phyloP scores from a whole-genome alignment of 2,329 filamentous ascomycete species.

The Colletotrichum graminicola region DNA sequence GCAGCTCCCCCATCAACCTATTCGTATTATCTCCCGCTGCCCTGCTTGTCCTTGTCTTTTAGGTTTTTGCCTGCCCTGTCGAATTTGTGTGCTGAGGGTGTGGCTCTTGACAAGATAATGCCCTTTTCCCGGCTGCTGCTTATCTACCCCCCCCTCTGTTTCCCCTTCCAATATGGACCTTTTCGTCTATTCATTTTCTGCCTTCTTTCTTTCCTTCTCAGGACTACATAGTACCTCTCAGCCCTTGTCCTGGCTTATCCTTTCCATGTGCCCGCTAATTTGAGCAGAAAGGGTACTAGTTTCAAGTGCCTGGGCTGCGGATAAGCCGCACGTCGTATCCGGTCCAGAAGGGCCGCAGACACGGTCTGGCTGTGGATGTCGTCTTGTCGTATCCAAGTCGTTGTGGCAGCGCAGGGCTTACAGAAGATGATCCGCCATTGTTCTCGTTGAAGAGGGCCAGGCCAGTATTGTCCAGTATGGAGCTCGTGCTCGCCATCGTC shows the following conservation, averaged over 20 bases:
- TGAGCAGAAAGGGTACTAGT: slow-evolving; percentile 3
- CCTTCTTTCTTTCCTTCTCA: background rate
- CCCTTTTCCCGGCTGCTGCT: slow-evolving; percentile 6
- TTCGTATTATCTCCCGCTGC: background rate
- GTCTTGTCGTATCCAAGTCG: slow-evolving; percentile 16
- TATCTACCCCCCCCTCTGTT: slow-evolving; percentile 1
- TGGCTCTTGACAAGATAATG: background rate
- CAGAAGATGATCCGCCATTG: background rate
- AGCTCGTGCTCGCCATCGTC: background rate
- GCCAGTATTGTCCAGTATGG: background rate
- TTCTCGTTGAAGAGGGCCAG: slow-evolving; percentile 33
- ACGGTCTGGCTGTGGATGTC: slow-evolving; percentile 39
- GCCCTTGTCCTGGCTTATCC: slow-evolving; percentile 2
- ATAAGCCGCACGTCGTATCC: slow-evolving; percentile 30
- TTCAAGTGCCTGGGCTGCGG: slow-evolving; percentile 9
- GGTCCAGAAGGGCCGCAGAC: slow-evolving; percentile 39
- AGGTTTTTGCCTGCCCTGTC: background rate
- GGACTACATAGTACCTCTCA: background rate
- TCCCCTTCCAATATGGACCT: background rate
- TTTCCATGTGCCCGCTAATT: slow-evolving; percentile 3
- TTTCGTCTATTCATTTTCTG: background rate
- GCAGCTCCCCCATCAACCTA: background rate
- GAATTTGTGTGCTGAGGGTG: background rate
- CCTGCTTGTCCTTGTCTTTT: slow-evolving; percentile 3
- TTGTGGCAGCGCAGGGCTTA: slow-evolving; percentile 7